Percentiles rank a stretch among this genome's conserved stretches.
phyloP scores from a whole-genome alignment of 73 alveolate genomes.

The Durusdinium trenchii region DNA sequence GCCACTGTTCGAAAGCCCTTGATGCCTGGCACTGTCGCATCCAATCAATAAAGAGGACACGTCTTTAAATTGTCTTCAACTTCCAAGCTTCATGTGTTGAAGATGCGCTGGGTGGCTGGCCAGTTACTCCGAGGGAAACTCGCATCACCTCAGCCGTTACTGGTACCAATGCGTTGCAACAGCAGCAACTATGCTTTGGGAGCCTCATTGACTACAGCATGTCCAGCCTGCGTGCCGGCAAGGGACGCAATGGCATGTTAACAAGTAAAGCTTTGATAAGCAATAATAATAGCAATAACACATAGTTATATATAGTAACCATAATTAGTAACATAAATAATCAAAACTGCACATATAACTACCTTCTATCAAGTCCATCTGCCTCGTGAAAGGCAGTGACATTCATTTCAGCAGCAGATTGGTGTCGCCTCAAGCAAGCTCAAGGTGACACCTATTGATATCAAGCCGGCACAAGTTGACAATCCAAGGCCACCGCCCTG shows the following conservation, averaged over 20 bases:
- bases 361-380: background rate
- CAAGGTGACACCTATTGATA: background rate
- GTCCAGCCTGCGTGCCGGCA: constrained; percentile 79
- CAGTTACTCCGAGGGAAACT: constrained; percentile 29
- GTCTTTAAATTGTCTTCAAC: background rate
- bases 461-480: background rate
- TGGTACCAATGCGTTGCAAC: background rate
- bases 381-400: constrained; percentile 89
- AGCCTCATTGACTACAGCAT: constrained; percentile 84
- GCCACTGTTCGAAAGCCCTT: constrained; percentile 61
- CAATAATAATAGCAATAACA: too few species aligned
- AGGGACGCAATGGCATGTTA: too few species aligned
- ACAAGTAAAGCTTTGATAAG: too few species aligned
- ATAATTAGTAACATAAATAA: too few species aligned
- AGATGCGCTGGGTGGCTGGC: background rate
- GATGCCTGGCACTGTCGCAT: constrained; percentile 27
- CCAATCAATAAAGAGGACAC: background rate
- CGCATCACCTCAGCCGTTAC: constrained; percentile 30
- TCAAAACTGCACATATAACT: too few species aligned
- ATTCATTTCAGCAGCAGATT: constrained; percentile 67
- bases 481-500: constrained; percentile 23
- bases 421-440: constrained; percentile 32
- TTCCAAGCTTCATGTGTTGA: background rate
- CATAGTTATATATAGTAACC: too few species aligned
- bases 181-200: background rate